These are phyloP conservation scores for Fusarium nurragi DNA, from an alignment of 2,329 filamentous ascomycete genomes.

Conservation along the genomic window DNA sequence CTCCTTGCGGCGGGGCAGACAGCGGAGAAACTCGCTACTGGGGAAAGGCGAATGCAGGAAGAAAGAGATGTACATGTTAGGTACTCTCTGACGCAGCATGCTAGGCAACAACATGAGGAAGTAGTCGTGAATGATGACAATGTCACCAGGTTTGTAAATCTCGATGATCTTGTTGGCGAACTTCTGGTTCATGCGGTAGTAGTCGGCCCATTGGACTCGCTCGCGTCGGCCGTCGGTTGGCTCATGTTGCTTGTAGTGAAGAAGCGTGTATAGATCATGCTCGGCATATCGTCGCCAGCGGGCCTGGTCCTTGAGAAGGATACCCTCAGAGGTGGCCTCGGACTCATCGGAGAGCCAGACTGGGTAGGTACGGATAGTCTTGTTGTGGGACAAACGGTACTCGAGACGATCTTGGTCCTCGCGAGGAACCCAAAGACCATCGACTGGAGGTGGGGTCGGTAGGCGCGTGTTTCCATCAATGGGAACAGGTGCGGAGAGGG, in stretches of 20 bases:
- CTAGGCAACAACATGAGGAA: constrained; percentile 90
- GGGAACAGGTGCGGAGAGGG: constrained; percentile 81
- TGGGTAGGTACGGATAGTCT: constrained; percentile 81
- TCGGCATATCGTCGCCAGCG: constrained; percentile 93
- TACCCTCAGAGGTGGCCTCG: constrained; percentile 72
- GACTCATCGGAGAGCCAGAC: constrained; percentile 88
- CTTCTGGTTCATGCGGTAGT: constrained; percentile 89
- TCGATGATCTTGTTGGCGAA: constrained; percentile 91
- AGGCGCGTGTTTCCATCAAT: constrained; percentile 68
- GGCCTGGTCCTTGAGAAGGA: constrained; percentile 81
- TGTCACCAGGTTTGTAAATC: constrained; percentile 90
- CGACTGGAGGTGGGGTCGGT: constrained; percentile 66
- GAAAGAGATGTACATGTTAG: constrained; percentile 93
- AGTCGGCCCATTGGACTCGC: constrained; percentile 88
- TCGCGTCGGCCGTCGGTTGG: constrained; percentile 86
- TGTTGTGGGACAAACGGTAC: constrained; percentile 74
- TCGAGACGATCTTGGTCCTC: constrained; percentile 79
- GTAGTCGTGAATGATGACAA: constrained; percentile 94
- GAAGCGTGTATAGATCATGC: constrained; percentile 88
- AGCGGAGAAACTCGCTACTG: constrained; percentile 93
- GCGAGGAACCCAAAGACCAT: constrained; percentile 76
- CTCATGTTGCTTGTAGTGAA: constrained; percentile 96
- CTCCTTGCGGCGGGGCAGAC: constrained; percentile 87
- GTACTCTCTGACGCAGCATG: constrained; percentile 84
- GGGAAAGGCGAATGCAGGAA: constrained; percentile 95